Conservation (phyloP, 805 yeast genomes). For the Candida yuanshanica region DNA sequence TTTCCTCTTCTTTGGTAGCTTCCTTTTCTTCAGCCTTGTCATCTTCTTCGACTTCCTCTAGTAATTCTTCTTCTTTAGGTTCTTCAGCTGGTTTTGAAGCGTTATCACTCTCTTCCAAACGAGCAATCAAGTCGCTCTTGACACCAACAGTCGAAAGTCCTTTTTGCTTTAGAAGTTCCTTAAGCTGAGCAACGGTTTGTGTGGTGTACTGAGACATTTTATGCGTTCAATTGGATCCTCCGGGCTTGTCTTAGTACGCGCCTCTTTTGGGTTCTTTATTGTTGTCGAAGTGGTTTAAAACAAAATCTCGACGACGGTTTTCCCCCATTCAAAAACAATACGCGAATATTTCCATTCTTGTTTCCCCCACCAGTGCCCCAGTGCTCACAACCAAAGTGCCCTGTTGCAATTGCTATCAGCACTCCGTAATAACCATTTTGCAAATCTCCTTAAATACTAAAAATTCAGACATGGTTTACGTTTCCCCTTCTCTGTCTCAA, state of each 20-base stretch:
- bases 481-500: background rate
- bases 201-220: slow-evolving; percentile 36
- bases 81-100: background rate
- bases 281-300: no score
- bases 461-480: background rate
- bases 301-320: no score
- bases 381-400: no score
- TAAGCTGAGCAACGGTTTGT: slow-evolving; percentile 80
- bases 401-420: background rate
- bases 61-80: slow-evolving; percentile 6
- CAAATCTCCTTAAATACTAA: background rate
- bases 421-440: background rate
- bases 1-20: background rate
- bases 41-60: slow-evolving; percentile 2
- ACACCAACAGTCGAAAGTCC: slow-evolving; percentile 71
- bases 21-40: slow-evolving; percentile 1
- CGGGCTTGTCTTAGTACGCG: no score
- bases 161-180: slow-evolving; percentile 63
- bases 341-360: no score
- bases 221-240: no score
- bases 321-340: no score
- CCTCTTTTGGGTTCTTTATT: no score
- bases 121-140: slow-evolving; percentile 68
- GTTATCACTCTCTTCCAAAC: slow-evolving; percentile 44
- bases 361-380: no score